These are phyloP conservation scores for Lagerstroemia speciosa DNA, from an alignment of 345 rosid genomes.

Conservation along the genomic window DNA sequence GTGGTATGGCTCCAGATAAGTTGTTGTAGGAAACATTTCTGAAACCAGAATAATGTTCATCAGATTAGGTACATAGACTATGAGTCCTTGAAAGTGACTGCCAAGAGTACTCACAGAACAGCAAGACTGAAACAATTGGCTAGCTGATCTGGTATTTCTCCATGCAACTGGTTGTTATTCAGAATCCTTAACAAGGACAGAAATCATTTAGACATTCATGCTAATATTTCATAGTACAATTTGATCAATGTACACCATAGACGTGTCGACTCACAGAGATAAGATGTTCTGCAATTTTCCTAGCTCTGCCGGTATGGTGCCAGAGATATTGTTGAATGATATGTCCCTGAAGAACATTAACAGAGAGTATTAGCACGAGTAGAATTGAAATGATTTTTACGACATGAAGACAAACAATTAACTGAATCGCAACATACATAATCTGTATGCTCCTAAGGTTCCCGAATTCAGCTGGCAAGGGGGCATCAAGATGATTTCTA, in stretches of 20 bases:
- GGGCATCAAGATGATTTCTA: constrained; percentile 50
- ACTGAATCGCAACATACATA: constrained; percentile 29
- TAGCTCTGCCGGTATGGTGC: constrained; percentile 61
- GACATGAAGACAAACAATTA: background rate
- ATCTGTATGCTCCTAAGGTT: constrained; percentile 70
- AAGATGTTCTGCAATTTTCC: constrained; percentile 76
- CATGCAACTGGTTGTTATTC: constrained; percentile 65
- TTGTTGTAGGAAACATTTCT: constrained; percentile 91
- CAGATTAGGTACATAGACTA: background rate
- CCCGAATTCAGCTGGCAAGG: constrained; percentile 70
- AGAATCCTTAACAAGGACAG: constrained; percentile 39
- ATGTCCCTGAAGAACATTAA: constrained; percentile 41
- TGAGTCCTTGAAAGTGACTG: background rate
- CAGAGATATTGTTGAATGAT: constrained; percentile 63
- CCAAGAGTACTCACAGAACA: constrained; percentile 38
- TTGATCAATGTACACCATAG: background rate
- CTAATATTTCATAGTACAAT: background rate
- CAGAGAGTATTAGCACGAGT: background rate
- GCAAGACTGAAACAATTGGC: constrained; percentile 68
- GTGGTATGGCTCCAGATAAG: constrained; percentile 64
- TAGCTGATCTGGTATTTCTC: constrained; percentile 76
- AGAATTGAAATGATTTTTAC: too few species aligned
- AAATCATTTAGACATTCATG: background rate
- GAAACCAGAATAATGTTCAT: background rate
- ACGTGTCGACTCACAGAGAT: constrained; percentile 36